A percentile compares a stretch with the other conserved stretches of the same genome.
Evolutionary conservation across 1,284 basidiomycete species (phyloP).

Genomic region (Boletus albobrunnescens): DNA sequence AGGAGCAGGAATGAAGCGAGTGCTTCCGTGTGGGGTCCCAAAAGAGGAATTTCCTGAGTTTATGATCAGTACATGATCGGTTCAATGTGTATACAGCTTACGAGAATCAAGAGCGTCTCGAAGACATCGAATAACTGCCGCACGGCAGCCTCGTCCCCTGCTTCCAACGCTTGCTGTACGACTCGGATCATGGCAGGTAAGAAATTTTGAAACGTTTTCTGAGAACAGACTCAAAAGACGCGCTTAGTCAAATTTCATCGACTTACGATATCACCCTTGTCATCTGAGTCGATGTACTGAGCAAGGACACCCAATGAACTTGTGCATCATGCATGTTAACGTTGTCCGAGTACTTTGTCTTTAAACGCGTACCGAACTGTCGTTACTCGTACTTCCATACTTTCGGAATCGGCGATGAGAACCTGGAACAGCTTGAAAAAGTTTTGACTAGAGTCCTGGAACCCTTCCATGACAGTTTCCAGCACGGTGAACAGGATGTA

Average conservation of each 20-base stretch:
- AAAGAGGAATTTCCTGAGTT: constrained; percentile 82
- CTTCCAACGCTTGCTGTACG: constrained; percentile 83
- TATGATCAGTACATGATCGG: constrained; percentile 6
- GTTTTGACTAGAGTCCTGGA: constrained; percentile 73
- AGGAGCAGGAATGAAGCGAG: constrained; percentile 87
- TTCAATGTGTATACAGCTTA: constrained; percentile 34
- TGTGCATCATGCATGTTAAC: constrained; percentile 10
- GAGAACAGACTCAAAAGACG: constrained; percentile 5
- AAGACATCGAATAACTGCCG: constrained; percentile 94
- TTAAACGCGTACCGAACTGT: constrained; percentile 64
- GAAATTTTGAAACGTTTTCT: constrained; percentile 88
- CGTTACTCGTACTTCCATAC: constrained; percentile 87
- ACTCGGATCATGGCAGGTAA: constrained; percentile 90
- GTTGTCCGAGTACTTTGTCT: not conserved
- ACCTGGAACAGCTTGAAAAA: constrained; percentile 82
- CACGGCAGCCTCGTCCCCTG: constrained; percentile 77
- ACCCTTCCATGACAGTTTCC: constrained; percentile 87
- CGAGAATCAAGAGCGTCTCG: constrained; percentile 91
- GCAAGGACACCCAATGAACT: constrained; percentile 90
- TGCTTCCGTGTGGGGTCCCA: constrained; percentile 85
- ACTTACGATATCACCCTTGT: constrained; percentile 83
- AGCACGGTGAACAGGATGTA: constrained; percentile 92
- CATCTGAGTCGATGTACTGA: constrained; percentile 87
- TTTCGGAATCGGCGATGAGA: constrained; percentile 85
- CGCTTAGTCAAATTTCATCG: not conserved